Evolutionary conservation across 345 rosid genomes (phyloP).

Genomic region (Sonneratia alba): DNA sequence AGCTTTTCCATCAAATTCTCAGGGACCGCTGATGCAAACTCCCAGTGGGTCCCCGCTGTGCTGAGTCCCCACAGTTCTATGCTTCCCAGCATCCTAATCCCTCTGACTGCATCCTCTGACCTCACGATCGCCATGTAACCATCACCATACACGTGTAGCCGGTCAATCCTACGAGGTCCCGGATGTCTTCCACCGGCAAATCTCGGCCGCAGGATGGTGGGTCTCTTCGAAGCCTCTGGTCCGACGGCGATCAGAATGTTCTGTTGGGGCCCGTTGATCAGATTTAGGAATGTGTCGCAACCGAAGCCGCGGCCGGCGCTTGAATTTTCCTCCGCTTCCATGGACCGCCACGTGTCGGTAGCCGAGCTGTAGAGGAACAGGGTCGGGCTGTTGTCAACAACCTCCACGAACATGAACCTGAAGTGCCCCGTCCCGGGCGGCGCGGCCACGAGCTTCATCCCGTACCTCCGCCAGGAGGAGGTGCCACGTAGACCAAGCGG

Average conservation of each 20-base stretch:
- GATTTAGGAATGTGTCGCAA: conserved; percentile 31
- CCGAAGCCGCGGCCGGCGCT: background rate
- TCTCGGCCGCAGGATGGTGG: conserved; percentile 34
- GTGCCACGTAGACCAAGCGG: conserved; percentile 81
- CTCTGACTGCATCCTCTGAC: conserved; percentile 14
- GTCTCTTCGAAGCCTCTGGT: conserved; percentile 6
- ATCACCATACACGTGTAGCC: conserved; percentile 50
- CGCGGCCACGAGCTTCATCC: conserved; percentile 48
- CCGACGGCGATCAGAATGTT: conserved; percentile 33
- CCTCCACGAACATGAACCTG: conserved; percentile 55
- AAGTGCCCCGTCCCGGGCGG: conserved; percentile 31
- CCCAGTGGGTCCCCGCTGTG: conserved; percentile 31
- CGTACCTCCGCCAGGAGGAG: conserved; percentile 67
- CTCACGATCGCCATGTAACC: conserved; percentile 42
- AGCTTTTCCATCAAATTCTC: conserved; percentile 25
- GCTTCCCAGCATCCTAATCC: conserved; percentile 18
- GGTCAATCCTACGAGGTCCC: conserved; percentile 7
- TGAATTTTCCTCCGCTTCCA: conserved; percentile 19
- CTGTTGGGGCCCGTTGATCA: conserved; percentile 34
- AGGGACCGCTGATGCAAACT: conserved; percentile 33
- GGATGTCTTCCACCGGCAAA: conserved; percentile 10
- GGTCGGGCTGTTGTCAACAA: conserved; percentile 42
- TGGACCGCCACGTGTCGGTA: conserved; percentile 37
- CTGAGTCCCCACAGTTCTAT: conserved; percentile 49
- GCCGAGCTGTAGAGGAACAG: conserved; percentile 38